Evolutionary conservation across 768 basidiomycete species (phyloP).

Genomic region (Tulasnella sp.): DNA sequence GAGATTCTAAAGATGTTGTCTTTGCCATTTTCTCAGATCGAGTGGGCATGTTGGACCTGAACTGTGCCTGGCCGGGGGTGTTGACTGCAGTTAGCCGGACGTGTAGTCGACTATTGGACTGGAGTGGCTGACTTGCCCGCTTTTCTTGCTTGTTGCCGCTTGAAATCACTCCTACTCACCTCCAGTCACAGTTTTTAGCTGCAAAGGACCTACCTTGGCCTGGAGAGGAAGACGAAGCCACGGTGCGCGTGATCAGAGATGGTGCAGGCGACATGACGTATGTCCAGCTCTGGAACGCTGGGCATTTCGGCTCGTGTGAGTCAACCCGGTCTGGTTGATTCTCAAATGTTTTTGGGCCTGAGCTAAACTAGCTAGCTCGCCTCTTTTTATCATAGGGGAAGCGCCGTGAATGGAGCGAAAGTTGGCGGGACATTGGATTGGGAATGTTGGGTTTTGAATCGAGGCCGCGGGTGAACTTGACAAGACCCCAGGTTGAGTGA

Average conservation of each 20-base stretch:
- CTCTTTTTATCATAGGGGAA: no score
- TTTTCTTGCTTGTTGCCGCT: no score
- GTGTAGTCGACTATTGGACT: not conserved
- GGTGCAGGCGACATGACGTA: slow-evolving; percentile 29
- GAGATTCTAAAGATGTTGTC: no score
- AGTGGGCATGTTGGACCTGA: slow-evolving; percentile 26
- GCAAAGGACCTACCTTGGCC: slow-evolving; percentile 27
- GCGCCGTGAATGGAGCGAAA: no score
- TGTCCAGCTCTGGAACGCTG: slow-evolving; percentile 26
- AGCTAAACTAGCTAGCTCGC: no score
- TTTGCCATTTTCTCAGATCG: slow-evolving; percentile 22
- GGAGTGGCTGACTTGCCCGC: slow-evolving; percentile 22
- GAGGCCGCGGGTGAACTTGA: no score
- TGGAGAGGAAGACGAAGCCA: slow-evolving; percentile 19
- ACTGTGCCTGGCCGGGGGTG: slow-evolving; percentile 26
- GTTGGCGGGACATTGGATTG: no score
- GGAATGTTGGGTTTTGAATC: no score
- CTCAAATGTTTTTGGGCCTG: no score
- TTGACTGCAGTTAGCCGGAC: slow-evolving; percentile 25
- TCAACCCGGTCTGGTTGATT: not conserved
- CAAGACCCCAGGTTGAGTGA: no score
- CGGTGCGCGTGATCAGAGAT: slow-evolving; percentile 25
- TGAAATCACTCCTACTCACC: slow-evolving; percentile 21
- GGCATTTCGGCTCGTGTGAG: slow-evolving; percentile 25
- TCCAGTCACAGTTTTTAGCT: slow-evolving; percentile 24